phyloP scores from a whole-genome alignment of 495 filamentous ascomycete species.

The Antarctomyces pellizariae region DNA sequence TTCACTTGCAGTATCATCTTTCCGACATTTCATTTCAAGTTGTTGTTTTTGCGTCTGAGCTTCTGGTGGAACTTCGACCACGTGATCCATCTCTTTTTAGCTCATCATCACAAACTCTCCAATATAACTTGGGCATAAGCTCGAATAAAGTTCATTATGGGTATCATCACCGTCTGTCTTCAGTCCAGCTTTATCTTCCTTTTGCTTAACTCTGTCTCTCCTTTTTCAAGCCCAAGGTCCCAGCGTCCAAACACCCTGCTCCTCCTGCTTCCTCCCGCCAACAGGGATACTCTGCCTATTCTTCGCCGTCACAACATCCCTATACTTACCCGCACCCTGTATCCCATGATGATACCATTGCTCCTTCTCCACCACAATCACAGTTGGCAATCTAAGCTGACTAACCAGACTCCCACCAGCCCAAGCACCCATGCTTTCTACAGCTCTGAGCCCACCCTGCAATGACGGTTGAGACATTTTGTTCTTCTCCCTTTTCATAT shows the following conservation, averaged over 20 bases:
- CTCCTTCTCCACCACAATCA: conserved; percentile 71
- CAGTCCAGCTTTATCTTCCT: no score
- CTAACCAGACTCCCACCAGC: conserved; percentile 65
- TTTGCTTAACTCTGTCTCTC: neutral
- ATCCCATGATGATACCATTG: conserved; percentile 57
- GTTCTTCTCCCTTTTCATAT: conserved; percentile 26
- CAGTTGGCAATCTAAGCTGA: conserved; percentile 50
- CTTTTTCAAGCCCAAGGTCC: conserved; percentile 48
- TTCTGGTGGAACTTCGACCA: no score
- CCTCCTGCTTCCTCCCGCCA: conserved; percentile 25
- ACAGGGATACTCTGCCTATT: conserved; percentile 37
- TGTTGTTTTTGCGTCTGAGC: no score
- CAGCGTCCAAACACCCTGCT: conserved; percentile 49
- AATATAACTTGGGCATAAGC: no score
- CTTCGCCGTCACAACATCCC: conserved; percentile 29
- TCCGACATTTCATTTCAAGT: no score
- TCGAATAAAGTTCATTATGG: no score
- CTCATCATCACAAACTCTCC: no score
- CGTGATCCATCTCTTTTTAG: no score
- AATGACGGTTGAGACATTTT: conserved; percentile 21
- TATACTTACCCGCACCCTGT: conserved; percentile 40
- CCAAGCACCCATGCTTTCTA: conserved; percentile 78
- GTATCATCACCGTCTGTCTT: no score
- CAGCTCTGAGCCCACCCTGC: conserved; percentile 38
- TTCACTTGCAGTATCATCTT: no score